phyloP scores from a whole-genome alignment of 2,329 filamentous ascomycete genomes.

The Stenocarpella maydis region DNA sequence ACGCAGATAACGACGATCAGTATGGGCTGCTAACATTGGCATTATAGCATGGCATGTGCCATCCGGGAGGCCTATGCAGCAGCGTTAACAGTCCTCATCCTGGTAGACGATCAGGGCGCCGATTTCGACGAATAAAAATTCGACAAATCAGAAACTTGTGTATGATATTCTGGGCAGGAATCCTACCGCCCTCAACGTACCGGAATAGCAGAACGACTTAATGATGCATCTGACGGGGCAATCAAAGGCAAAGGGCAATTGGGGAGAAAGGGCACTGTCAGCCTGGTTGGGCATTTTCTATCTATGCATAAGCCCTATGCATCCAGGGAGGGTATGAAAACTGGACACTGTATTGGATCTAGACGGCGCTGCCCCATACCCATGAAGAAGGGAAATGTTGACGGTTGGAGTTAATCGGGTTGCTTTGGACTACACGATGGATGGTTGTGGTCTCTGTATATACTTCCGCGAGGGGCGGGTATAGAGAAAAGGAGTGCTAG shows the following conservation, averaged over 20 bases:
- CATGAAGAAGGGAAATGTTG: not conserved
- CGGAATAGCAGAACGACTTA: not conserved
- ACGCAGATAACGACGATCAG: not conserved
- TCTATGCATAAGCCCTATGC: not conserved
- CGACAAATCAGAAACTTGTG: not conserved
- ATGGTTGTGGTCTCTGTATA: not conserved
- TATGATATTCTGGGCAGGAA: not conserved
- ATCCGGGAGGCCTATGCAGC: constrained; percentile 80
- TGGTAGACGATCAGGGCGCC: constrained; percentile 63
- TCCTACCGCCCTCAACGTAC: not conserved
- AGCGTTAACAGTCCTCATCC: constrained; percentile 75
- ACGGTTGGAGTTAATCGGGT: constrained; percentile 6
- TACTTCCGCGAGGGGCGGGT: not conserved
- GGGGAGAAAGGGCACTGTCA: not conserved
- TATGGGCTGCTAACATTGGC: constrained; percentile 35
- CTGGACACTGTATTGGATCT: constrained; percentile 16
- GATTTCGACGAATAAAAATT: constrained; percentile 48
- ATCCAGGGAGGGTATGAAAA: constrained; percentile 6
- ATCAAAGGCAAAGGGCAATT: not conserved
- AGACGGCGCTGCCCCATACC: constrained; percentile 29
- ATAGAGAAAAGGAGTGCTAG: not conserved
- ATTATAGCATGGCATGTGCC: constrained; percentile 71
- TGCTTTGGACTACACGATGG: not conserved
- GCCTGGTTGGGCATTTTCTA: not conserved
- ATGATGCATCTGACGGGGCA: constrained; percentile 16